Base-by-base conservation (phyloP, 2,329 filamentous ascomycete species). In the Fusarium multiceps region DNA sequence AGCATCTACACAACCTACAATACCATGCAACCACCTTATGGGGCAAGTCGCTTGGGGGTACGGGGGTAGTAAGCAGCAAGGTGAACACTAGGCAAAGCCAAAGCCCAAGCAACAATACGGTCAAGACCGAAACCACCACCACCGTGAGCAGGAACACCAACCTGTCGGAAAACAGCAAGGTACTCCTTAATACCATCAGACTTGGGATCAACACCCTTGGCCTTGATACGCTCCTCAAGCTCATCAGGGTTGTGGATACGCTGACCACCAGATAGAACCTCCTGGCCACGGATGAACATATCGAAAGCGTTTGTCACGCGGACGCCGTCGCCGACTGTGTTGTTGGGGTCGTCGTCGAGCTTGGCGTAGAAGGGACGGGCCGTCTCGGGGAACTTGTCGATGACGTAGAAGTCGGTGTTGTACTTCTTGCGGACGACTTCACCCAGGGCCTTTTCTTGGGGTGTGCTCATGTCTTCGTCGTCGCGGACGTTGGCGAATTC, bases 341-440 rank as follows among this genome's bases (percentile, higher is more conserved):
- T 88, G 41, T 87, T 83, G 4, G 88, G 87, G 76, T 77, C 88
- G 76, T 77, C 92, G 55, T 92, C 89, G 83, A 95, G 93, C 55
- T 58, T 58, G 68, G 95, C 94, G 82, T 98, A 98, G 82, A 97
- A 97, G 7, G 95, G 95, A 30, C 96, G 89, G 21, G 96, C 93
- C 40, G 86, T 85, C 80, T 96, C 90, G 46, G 96, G 96, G 86
- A 97, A 99, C 82, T 98, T 96, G 85, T 98, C 95, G 68, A 99
- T 88, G 23, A 97, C 91, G 83, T 97, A 98, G 84, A 98, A 98
- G 83, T 99, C 96, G 64, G 94, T 96, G 78, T 92, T 88, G 86
- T 92, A 97, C 83, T 97, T 98, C 75, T 93, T 87, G 60, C 93
- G 91, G 72, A 98, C 89, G 49, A 98, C 86, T 27, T 89, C 90